A percentile compares a stretch with the other conserved stretches of the same genome.
Evolutionary conservation across 805 yeast genomes (phyloP).

Genomic region (Spathaspora gorwiae): DNA sequence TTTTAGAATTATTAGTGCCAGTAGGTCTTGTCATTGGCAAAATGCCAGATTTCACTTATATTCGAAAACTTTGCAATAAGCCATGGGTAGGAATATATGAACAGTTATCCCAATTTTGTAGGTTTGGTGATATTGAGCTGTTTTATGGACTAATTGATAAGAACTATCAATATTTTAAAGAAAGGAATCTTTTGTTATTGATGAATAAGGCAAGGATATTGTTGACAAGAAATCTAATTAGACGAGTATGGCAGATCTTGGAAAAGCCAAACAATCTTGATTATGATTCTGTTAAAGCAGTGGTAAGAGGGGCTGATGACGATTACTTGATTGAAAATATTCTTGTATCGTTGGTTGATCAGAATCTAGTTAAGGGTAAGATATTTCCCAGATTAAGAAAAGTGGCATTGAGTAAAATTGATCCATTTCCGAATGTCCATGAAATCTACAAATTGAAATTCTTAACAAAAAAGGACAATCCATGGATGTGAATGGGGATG

Average conservation of each 20-base stretch:
- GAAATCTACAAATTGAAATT: conserved; percentile 19
- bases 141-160: conserved; percentile 27
- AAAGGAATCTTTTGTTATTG: conserved; percentile 36
- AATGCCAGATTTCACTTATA: conserved; percentile 33
- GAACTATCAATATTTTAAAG: conserved; percentile 33
- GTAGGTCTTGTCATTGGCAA: conserved; percentile 52
- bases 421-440: conserved; percentile 37
- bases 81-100: conserved; percentile 29
- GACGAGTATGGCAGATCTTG: conserved; percentile 24
- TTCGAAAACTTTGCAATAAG: conserved; percentile 5
- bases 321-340: conserved; percentile 47
- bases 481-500: conserved; percentile 3
- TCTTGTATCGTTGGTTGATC: conserved; percentile 48
- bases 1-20: conserved; percentile 49
- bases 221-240: conserved; percentile 42
- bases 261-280: conserved; percentile 23
- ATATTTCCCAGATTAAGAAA: conserved; percentile 36
- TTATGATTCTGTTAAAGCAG: conserved; percentile 20
- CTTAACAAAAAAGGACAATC: conserved; percentile 3
- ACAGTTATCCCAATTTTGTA: conserved; percentile 32
- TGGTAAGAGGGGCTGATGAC: conserved; percentile 12
- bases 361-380: conserved; percentile 51
- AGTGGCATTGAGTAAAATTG: conserved; percentile 38
- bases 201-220: conserved; percentile 43
- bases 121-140: conserved; percentile 38